phyloP scores from a whole-genome alignment of 345 rosid species.

The Syzygium jambos region DNA sequence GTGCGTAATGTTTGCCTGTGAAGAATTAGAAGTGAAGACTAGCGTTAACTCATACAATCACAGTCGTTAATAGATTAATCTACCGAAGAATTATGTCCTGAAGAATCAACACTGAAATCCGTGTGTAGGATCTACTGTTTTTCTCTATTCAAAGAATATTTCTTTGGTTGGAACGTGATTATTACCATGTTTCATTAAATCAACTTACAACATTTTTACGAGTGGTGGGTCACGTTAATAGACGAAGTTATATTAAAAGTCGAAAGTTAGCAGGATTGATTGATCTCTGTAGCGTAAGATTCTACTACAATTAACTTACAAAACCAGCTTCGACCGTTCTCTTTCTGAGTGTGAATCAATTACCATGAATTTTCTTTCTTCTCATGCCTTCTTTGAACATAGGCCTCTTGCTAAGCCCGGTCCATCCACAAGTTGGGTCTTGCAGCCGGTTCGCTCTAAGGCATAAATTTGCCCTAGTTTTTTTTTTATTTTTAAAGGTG shows the following conservation, averaged over 20 bases:
- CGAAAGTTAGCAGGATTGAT: background rate
- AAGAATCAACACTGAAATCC: background rate
- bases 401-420: accelerated
- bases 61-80: background rate
- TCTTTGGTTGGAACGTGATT: background rate
- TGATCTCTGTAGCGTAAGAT: background rate
- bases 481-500: accelerated
- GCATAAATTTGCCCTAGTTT: background rate
- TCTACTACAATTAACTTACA: background rate
- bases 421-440: background rate
- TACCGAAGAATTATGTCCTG: background rate
- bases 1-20: background rate
- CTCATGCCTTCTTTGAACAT: background rate
- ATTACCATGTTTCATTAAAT: background rate
- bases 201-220: background rate
- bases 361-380: background rate
- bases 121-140: accelerated
- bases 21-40: background rate
- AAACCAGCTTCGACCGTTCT: accelerated
- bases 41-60: background rate
- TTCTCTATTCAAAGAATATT: background rate
- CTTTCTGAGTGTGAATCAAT: background rate
- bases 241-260: background rate
- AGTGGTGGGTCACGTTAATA: background rate
- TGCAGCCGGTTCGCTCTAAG: accelerated